phyloP scores from a whole-genome alignment of 1,284 basidiomycete genomes.

The Boletus subluridellus region DNA sequence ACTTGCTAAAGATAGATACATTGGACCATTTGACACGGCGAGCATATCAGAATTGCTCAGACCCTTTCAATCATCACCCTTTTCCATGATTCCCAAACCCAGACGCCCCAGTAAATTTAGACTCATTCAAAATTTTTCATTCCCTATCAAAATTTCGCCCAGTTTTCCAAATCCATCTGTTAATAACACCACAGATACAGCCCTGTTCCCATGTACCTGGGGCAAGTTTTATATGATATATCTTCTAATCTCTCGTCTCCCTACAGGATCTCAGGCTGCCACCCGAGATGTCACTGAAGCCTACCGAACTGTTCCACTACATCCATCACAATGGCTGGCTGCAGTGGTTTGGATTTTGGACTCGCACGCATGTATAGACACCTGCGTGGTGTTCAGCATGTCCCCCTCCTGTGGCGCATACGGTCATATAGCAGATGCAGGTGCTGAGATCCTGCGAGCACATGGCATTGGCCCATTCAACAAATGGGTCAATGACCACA shows the following conservation, averaged over 20 bases:
- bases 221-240: neutral
- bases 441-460: no score
- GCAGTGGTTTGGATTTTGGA: accelerated
- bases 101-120: neutral
- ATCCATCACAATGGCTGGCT: neutral
- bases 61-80: no score
- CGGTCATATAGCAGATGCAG: no score
- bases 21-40: no score
- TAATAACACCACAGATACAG: no score
- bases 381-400: neutral
- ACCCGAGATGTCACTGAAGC: neutral
- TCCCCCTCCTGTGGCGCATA: neutral
- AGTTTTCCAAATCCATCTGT: no score
- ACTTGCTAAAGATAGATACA: no score
- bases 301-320: neutral
- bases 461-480: neutral
- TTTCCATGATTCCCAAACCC: neutral
- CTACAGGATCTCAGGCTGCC: neutral
- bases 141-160: no score
- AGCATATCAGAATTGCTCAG: no score
- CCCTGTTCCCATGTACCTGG: neutral
- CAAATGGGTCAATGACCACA: constrained; percentile 3
- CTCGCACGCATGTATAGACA: neutral
- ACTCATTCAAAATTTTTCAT: no score
- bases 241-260: neutral